These are phyloP conservation scores for Syzygium grande DNA, from an alignment of 345 rosid genomes.

Conservation along the genomic window DNA sequence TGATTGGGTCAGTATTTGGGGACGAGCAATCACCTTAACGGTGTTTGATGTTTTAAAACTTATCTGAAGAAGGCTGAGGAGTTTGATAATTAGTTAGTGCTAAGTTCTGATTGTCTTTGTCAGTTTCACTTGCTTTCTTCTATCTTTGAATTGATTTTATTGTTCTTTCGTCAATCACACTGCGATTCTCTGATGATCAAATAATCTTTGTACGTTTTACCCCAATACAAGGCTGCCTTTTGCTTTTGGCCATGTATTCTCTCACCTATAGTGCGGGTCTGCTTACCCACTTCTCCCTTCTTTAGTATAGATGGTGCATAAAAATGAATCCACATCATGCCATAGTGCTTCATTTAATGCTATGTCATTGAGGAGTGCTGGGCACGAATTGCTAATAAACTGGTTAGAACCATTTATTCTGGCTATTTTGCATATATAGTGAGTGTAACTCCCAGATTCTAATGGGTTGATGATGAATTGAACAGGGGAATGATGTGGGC, in stretches of 20 bases:
- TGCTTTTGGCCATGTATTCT: background rate
- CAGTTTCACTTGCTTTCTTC: background rate
- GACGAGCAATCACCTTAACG: background rate
- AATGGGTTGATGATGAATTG: background rate
- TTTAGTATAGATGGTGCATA: background rate
- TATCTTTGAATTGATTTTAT: background rate
- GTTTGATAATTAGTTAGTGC: background rate
- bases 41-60: background rate
- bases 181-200: background rate
- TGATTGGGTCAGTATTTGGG: background rate
- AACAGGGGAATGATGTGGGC: constrained; percentile 91
- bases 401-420: background rate
- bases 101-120: background rate
- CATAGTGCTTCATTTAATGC: background rate
- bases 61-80: background rate
- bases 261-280: background rate
- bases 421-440: background rate
- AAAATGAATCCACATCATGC: background rate
- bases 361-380: background rate
- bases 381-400: background rate
- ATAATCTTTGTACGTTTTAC: background rate
- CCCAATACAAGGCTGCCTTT: background rate
- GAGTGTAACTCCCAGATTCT: background rate
- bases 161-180: background rate
- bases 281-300: background rate